Conservation (phyloP, 2,329 filamentous ascomycete genomes). For the Aspergillus persii region DNA sequence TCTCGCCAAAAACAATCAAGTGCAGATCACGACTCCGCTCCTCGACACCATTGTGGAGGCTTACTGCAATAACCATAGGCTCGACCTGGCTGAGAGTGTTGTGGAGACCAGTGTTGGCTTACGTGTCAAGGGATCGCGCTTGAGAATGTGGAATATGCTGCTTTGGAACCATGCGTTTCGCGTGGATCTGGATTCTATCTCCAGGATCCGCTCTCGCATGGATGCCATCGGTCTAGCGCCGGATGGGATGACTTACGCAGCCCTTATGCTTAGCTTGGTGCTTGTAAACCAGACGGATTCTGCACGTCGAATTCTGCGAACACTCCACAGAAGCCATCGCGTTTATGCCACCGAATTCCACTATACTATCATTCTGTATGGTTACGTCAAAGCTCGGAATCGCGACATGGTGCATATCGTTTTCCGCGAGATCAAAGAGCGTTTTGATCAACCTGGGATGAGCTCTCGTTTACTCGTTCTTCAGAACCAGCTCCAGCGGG, state of each 20-base stretch:
- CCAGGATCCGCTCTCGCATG: slow-evolving; percentile 58
- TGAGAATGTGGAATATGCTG: slow-evolving; percentile 75
- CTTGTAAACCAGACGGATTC: slow-evolving; percentile 53
- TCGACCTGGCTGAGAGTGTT: slow-evolving; percentile 58
- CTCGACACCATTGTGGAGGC: slow-evolving; percentile 65
- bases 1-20: slow-evolving; percentile 54
- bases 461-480: slow-evolving; percentile 38
- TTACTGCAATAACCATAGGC: slow-evolving; percentile 58
- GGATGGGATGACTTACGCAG: slow-evolving; percentile 59
- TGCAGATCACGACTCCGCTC: slow-evolving; percentile 58
- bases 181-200: slow-evolving; percentile 56
- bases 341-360: slow-evolving; percentile 44
- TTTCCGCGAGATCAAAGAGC: slow-evolving; percentile 42
- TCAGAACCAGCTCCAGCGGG: slow-evolving; percentile 33
- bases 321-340: slow-evolving; percentile 37
- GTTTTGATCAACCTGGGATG: slow-evolving; percentile 33
- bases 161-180: slow-evolving; percentile 66
- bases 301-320: slow-evolving; percentile 53
- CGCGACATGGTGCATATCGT: slow-evolving; percentile 51
- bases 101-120: slow-evolving; percentile 56
- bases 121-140: slow-evolving; percentile 52
- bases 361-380: slow-evolving; percentile 46
- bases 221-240: slow-evolving; percentile 48
- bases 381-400: slow-evolving; percentile 52
- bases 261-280: slow-evolving; percentile 59